phyloP scores from a whole-genome alignment of 805 yeast genomes.

The Candida suzukii region DNA sequence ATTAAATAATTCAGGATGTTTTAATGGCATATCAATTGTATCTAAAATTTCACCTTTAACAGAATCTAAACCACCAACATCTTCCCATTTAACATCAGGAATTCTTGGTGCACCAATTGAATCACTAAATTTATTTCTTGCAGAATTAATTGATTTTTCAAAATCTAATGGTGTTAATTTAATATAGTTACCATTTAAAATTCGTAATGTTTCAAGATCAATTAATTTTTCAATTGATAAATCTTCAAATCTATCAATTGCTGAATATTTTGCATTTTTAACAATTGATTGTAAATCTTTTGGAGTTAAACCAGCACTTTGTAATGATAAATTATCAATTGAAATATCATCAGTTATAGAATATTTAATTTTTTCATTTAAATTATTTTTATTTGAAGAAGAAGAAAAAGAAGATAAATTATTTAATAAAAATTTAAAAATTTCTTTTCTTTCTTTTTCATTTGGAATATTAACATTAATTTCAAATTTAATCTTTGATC shows the following conservation, averaged over 20 bases:
- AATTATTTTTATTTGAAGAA: neutral
- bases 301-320: constrained; percentile 91
- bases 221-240: constrained; percentile 18
- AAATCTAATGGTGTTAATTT: constrained; percentile 54
- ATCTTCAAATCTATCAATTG: constrained; percentile 41
- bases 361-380: constrained; percentile 12
- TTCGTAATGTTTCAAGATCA: constrained; percentile 26
- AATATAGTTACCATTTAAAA: constrained; percentile 51
- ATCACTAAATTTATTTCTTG: constrained; percentile 83
- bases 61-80: constrained; percentile 88
- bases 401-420: too few relatives aligned
- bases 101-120: constrained; percentile 96
- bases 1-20: constrained; percentile 83
- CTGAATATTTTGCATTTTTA: constrained; percentile 50
- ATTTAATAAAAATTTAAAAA: constrained; percentile 45
- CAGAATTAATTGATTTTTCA: constrained; percentile 65
- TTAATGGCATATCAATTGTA: constrained; percentile 92
- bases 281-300: constrained; percentile 71
- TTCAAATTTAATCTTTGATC: constrained; percentile 72
- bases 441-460: constrained; percentile 62
- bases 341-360: constrained; percentile 44
- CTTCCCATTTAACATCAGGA: constrained; percentile 95
- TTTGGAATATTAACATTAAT: constrained; percentile 69
- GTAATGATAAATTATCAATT: constrained; percentile 55
- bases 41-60: constrained; percentile 92